Base-by-base conservation (phyloP, 192 early-diverging fungal species). In the Backusella tarrabulga region DNA sequence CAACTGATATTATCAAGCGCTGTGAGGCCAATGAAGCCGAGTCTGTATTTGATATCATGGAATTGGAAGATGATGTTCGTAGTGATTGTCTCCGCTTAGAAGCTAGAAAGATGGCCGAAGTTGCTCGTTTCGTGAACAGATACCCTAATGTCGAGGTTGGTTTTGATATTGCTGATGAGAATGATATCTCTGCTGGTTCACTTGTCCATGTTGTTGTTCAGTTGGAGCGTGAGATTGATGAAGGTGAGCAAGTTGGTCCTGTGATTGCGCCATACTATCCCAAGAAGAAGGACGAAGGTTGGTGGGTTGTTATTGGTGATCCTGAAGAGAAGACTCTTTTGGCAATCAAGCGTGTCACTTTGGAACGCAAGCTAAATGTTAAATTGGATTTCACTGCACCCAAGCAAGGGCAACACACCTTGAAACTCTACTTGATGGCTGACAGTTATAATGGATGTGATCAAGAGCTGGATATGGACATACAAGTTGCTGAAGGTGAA, bases 281-380 rank as follows among this genome's bases (percentile, higher is more conserved):
- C 8, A 82, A 84, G 21, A 83, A 89, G 82, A 95, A 97, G 83
- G 91, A 94, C 67, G 98, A 99, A 83, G 92, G 92, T 15, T 99
- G 98, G 98, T 99, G 98, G 98, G 82, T 98, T 72, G 94, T 99
- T 7, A 78, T 99, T 44, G 97, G 94, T 23, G 95, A 98, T 35
- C 83, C 91, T 12, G 77, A 86, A 17, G 84, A 85, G 4, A 96
- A 97, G 79, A 82, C 93, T 8, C 83, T 99, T 60, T 73, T 96
- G 69, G 93, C 93, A 1, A 95, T 99, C 79, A 98, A 98, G 87
- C 85, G 97, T n/a, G 86, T 96, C 6, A 88, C 91, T 40, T 89
- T 91, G 84, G 85, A 90, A 11, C 91, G 78, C 21, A 86, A 80
- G 34, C 80, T 81, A 1, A 83, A 76, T 50, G 81, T 83, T 9